Percentiles rank a stretch among this genome's conserved stretches.
phyloP scores from a whole-genome alignment of 2,329 filamentous ascomycete genomes.

The Cladorrhinum sp. region DNA sequence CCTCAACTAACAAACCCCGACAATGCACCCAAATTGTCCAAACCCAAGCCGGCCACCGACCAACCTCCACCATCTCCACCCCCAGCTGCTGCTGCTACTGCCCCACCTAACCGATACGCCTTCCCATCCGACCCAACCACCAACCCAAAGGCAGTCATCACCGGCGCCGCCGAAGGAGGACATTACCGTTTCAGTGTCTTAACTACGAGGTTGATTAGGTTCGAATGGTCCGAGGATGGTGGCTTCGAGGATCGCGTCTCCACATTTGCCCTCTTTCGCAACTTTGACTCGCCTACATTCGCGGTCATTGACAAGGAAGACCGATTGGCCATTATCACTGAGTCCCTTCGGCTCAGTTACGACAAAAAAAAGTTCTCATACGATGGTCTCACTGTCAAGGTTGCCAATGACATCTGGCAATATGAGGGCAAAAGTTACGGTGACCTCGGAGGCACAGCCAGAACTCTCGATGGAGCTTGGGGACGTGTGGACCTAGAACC shows the following conservation, averaged over 20 bases:
- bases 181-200: conserved; percentile 60
- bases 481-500: conserved; percentile 30
- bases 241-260: conserved; percentile 61
- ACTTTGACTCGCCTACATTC: conserved; percentile 44
- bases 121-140: conserved; percentile 44
- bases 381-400: conserved; percentile 47
- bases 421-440: conserved; percentile 44
- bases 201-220: conserved; percentile 54
- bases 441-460: conserved; percentile 43
- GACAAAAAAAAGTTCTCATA: conserved; percentile 54
- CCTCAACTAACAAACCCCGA: not conserved
- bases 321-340: conserved; percentile 53
- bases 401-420: conserved; percentile 48
- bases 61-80: not conserved
- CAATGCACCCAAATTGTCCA: not conserved
- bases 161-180: conserved; percentile 32
- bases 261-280: conserved; percentile 57
- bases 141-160: conserved; percentile 43
- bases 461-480: conserved; percentile 33
- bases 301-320: conserved; percentile 44
- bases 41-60: not conserved
- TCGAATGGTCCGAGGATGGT: conserved; percentile 59
- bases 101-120: conserved; percentile 33
- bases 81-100: conserved; percentile 6
- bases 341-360: conserved; percentile 55